Percentiles rank a stretch among this genome's conserved stretches.
Conservation (phyloP, 2,329 filamentous ascomycete genomes). For the Neofusicoccum laricinum region DNA sequence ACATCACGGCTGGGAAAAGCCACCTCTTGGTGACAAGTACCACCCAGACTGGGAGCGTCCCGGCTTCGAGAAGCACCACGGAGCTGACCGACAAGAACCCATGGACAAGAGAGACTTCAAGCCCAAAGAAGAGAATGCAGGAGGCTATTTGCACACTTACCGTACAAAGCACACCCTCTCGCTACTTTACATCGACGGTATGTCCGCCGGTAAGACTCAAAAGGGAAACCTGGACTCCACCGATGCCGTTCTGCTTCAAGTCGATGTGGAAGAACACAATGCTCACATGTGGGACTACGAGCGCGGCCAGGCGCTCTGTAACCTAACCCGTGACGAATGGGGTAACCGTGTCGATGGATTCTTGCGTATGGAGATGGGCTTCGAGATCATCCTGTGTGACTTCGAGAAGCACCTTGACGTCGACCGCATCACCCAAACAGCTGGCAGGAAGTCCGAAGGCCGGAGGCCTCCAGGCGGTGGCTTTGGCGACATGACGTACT, state of each 20-base stretch:
- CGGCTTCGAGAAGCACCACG: not conserved
- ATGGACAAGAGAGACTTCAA: not conserved
- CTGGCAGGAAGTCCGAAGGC: conserved; percentile 19
- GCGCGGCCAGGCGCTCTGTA: conserved; percentile 57
- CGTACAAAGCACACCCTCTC: conserved; percentile 55
- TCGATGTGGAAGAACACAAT: conserved; percentile 16
- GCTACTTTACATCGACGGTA: conserved; percentile 68
- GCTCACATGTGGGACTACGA: conserved; percentile 44
- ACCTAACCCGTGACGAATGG: conserved; percentile 51
- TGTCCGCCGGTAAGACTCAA: conserved; percentile 62
- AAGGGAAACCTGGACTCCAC: conserved; percentile 68
- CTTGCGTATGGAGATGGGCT: conserved; percentile 66
- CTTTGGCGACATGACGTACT: conserved; percentile 29
- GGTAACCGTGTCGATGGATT: conserved; percentile 57
- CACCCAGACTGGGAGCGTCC: conserved; percentile 6
- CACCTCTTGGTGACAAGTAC: not conserved
- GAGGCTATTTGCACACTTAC: conserved; percentile 67
- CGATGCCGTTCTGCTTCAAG: conserved; percentile 55
- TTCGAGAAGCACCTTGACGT: conserved; percentile 49
- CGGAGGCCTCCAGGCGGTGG: conserved; percentile 1
- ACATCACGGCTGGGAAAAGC: not conserved
- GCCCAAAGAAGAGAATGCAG: conserved; percentile 11
- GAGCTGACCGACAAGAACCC: conserved; percentile 6
- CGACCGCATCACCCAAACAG: conserved; percentile 28
- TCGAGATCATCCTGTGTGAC: conserved; percentile 67